Percentiles rank a stretch among this genome's conserved stretches.
Conservation (phyloP, 441 rosid species). For the Euphorbia celastroides region DNA sequence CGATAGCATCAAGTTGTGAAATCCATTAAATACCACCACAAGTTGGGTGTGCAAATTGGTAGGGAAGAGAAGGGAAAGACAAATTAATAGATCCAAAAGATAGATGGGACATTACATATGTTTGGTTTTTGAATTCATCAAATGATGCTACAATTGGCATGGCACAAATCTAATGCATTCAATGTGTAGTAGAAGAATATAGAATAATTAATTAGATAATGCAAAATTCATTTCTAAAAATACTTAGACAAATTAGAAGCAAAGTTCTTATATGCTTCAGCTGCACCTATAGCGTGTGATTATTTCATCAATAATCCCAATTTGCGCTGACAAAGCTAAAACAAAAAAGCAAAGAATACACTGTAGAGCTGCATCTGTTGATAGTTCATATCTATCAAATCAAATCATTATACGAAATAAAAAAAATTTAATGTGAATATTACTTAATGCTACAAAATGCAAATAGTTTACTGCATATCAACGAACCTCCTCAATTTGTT, state of each 20-base stretch:
- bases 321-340: constrained; percentile 7
- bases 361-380: constrained; percentile 27
- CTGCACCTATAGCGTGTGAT: constrained; percentile 10
- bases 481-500: constrained; percentile 23
- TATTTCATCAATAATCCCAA: constrained; percentile 8
- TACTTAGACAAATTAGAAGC: constrained; percentile 14
- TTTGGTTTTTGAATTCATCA: neutral
- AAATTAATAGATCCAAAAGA: neutral
- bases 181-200: neutral
- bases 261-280: constrained; percentile 14
- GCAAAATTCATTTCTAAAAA: constrained; percentile 13
- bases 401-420: constrained; percentile 29
- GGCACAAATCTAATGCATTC: neutral
- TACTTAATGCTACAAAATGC: constrained; percentile 41
- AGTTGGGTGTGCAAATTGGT: neutral
- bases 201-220: neutral
- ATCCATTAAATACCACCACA: too few species aligned
- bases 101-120: constrained; percentile 10
- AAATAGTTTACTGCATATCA: constrained; percentile 27
- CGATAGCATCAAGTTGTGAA: neutral
- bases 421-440: constrained; percentile 23
- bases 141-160: neutral
- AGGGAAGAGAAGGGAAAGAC: neutral
- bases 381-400: constrained; percentile 28
- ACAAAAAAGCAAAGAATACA: constrained; percentile 19